Base-by-base conservation (phyloP, 2,329 filamentous ascomycete genomes). In the Graphiopsis chlorocephala region DNA sequence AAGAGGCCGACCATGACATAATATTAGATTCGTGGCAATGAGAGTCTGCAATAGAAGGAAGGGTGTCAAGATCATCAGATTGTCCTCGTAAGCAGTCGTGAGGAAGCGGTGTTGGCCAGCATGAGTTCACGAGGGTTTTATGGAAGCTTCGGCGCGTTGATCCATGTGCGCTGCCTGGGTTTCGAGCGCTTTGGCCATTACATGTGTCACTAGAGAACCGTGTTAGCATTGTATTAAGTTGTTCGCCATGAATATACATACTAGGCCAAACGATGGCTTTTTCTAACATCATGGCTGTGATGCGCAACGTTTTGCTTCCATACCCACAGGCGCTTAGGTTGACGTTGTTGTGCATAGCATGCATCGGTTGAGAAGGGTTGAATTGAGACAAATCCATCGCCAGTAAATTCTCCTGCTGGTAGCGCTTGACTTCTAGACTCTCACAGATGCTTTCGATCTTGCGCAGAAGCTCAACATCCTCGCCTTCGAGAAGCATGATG, bases 211-310 rank as follows among this genome's bases (percentile, higher is more conserved):
- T 88, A 7, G 69, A 23, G 50, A 20, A 38, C 23, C 60, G 14
- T 5, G 61, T 67, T 61, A 67, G 64, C 48, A 14, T n/a, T 53
- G 2, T 17, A n/a, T 20, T 25, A 20, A 17, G 0, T 17, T n/a
- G 8, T 53, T 12, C 3, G 38, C 5, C 8, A 14, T 20, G 2
- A 1, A 29, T n/a, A 31, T 10, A 81, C 88, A 83, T 81, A 93
- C 91, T 89, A 76, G 93, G 93, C 94, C 95, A 99, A 29, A 97
- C 92, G 69, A 91, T 90, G 68, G 92, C 90, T 78, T 92, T 92
- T 70, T 93, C 90, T 68, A 98, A 84, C 84, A 96, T 90, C 78
- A 92, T 90, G 56, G 93, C 91, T 68, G 91, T 95, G 63, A 95
- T 85, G 72, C 91, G 86, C 72, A 97, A 80, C 56, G 97, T 88